A percentile compares a stretch with the other conserved stretches of the same genome.
These are phyloP conservation scores for Zygoascus flipseniorum DNA, from an alignment of 805 yeast genomes.

Conservation along the genomic window DNA sequence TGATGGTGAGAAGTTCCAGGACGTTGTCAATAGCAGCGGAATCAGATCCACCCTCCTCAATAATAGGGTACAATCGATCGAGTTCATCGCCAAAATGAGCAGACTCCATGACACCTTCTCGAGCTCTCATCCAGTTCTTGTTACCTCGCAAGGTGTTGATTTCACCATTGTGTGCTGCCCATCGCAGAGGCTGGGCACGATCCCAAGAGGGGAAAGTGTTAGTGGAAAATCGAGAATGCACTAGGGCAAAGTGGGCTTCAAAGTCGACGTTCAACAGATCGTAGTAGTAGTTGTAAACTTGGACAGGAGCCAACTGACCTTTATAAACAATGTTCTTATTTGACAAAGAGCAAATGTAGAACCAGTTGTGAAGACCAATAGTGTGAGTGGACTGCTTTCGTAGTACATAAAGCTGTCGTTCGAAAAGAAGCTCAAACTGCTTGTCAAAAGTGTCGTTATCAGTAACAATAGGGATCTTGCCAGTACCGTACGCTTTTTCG, in stretches of 20 bases:
- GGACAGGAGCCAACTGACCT: conserved; percentile 95
- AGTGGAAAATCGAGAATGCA: conserved; percentile 95
- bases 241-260: conserved; percentile 92
- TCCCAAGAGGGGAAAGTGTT: conserved; percentile 99
- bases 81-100: conserved; percentile 82
- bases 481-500: conserved; percentile 38
- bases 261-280: conserved; percentile 86
- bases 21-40: conserved; percentile 98
- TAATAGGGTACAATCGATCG: conserved; percentile 85
- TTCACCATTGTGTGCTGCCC: conserved; percentile 99
- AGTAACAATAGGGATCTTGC: conserved; percentile 24
- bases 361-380: conserved; percentile 94
- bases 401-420: conserved; percentile 73
- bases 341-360: conserved; percentile 88
- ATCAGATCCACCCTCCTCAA: conserved; percentile 98
- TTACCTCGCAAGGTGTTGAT: conserved; percentile 95
- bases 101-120: conserved; percentile 94
- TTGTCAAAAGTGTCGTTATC: conserved; percentile 45
- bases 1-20: conserved; percentile 79
- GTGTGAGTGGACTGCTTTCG: conserved; percentile 86
- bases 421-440: conserved; percentile 57
- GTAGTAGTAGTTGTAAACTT: conserved; percentile 89
- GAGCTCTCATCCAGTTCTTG: conserved; percentile 98
- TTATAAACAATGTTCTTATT: conserved; percentile 89
- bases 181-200: conserved; percentile 94